phyloP scores from a whole-genome alignment of 768 basidiomycete genomes.

The Russula dissimulans region DNA sequence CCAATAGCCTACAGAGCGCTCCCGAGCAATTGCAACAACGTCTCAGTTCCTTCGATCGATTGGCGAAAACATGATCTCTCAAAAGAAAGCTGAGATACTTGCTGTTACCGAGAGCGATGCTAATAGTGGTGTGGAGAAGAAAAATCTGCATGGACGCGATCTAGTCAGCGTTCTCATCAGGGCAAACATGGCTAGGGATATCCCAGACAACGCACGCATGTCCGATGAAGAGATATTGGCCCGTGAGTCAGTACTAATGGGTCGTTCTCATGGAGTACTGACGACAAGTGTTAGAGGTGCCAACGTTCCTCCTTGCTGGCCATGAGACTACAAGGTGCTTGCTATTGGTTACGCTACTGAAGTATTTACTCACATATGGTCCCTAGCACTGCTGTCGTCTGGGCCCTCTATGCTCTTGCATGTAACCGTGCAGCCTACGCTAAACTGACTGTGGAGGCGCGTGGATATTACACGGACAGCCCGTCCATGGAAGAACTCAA shows the following conservation, averaged over 20 bases:
- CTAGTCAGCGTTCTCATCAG: constrained; percentile 50
- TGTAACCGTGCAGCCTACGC: constrained; percentile 40
- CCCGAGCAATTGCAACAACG: background rate
- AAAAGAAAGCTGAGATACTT: constrained; percentile 29
- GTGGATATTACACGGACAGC: constrained; percentile 40
- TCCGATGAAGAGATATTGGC: constrained; percentile 54
- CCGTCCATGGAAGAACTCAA: constrained; percentile 65
- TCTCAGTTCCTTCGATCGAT: constrained; percentile 20
- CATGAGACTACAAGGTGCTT: constrained; percentile 47
- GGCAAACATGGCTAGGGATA: constrained; percentile 56
- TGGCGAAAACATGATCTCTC: constrained; percentile 25
- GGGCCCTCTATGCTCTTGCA: constrained; percentile 51
- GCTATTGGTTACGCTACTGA: background rate
- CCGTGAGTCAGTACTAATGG: constrained; percentile 30
- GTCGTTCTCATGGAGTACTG: background rate
- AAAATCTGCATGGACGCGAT: constrained; percentile 37
- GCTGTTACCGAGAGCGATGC: constrained; percentile 21
- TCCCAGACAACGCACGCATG: constrained; percentile 45
- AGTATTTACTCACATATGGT: background rate
- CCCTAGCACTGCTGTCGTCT: constrained; percentile 35
- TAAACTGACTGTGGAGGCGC: constrained; percentile 50
- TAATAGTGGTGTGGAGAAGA: constrained; percentile 27
- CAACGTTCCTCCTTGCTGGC: constrained; percentile 52
- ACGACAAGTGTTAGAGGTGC: constrained; percentile 33
- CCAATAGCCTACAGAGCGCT: constrained; percentile 6